A percentile compares a stretch with the other conserved stretches of the same genome.
These are phyloP conservation scores for Lipomyces oligophaga DNA, from an alignment of 805 yeast genomes.

Conservation along the genomic window DNA sequence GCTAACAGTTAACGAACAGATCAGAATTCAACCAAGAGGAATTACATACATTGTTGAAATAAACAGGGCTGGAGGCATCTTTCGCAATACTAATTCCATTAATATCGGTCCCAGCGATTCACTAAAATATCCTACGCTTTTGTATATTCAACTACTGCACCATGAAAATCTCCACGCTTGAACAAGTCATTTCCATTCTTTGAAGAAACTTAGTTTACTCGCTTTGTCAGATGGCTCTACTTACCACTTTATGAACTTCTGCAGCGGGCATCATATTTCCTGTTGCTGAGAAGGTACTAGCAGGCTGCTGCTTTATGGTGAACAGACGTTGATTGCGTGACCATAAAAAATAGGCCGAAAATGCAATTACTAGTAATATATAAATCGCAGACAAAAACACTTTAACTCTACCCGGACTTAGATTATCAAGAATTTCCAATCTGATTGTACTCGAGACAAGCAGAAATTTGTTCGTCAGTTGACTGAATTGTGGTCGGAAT, in stretches of 20 bases:
- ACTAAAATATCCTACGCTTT: conserved; percentile 30
- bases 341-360: too few species aligned
- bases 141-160: conserved; percentile 33
- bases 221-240: too few species aligned
- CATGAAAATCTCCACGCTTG: conserved; percentile 31
- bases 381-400: too few species aligned
- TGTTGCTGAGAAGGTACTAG: too few species aligned
- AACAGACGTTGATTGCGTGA: too few species aligned
- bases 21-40: background rate
- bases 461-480: too few species aligned
- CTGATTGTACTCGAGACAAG: too few species aligned
- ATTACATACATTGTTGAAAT: conserved; percentile 32
- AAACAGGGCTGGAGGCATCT: conserved; percentile 31
- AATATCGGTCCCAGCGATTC: background rate
- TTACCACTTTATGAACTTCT: conserved; percentile 15
- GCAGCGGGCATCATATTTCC: conserved; percentile 16
- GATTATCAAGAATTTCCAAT: too few species aligned
- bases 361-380: too few species aligned
- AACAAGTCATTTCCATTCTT: conserved; percentile 33
- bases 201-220: background rate
- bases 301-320: too few species aligned
- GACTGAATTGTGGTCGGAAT: too few species aligned
- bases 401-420: too few species aligned
- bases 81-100: conserved; percentile 25
- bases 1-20: conserved; percentile 4